Base-by-base conservation (phyloP, 768 basidiomycete species). In the Floccularia luteovirens region DNA sequence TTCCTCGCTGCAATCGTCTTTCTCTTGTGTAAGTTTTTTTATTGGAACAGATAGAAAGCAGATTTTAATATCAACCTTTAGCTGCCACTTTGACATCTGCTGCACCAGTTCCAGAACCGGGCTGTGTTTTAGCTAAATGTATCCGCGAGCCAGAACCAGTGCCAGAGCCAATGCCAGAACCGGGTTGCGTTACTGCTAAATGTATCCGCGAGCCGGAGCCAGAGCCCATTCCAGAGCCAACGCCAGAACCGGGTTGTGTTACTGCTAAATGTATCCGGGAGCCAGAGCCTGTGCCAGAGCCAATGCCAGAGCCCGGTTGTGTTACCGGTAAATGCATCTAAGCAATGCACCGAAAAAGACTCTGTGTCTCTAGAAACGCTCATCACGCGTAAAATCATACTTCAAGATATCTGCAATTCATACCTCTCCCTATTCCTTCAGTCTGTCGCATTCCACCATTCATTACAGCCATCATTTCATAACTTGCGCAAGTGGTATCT, bases 1-100 rank as follows among this genome's bases (percentile, higher is more conserved):
- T 14, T 51, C 33, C 37, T 55, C 44, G 43, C 50, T 39, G 42
- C 50, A 46, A 31, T 56, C 36, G 24, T 60, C 45, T 43, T 58
- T 37, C 50, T 50, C 20, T 59, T 49, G 52, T 47, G 62, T 60
- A 41, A 49, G 57, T 53, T 20, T 13, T 23, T 20, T 37, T 20
- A n/a, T 38, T 28, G 19, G 17, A 27, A 22, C 24, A 22, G 10
- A 37, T 23, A 1, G 11, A 2, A 17, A 10, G 21, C 8, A 7
- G 17, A 17, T 12, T n/a, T n/a, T n/a, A n/a, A n/a, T n/a, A n/a
- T n/a, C n/a, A n/a, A n/a, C n/a, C n/a, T n/a, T n/a, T n/a, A n/a
- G n/a, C n/a, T n/a, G n/a, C n/a, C n/a, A n/a, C n/a, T n/a, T n/a
- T n/a, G n/a, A n/a, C n/a, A 16, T 53, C 52, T 21, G 57, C 62